Evolutionary conservation across 2,329 filamentous ascomycete species (phyloP), one percentile per base, ranked within the genome.

Genomic region (Ophiostoma sp.): DNA sequence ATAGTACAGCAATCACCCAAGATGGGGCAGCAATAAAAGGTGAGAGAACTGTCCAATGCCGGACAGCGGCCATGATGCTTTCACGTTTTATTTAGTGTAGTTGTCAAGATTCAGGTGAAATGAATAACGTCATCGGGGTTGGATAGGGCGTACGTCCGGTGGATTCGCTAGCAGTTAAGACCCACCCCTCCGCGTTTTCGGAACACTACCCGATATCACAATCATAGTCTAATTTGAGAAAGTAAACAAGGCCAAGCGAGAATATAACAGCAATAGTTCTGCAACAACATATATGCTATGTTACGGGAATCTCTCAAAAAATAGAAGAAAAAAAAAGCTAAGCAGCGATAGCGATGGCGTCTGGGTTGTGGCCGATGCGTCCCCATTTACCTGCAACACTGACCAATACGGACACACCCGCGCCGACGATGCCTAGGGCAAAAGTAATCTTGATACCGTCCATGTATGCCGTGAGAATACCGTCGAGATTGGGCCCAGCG

Each of bases 401-500:
- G 66, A 77, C 67, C 11, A 76, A 70, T 45, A 75, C 77, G 55
- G 76, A 66, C 3, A 67, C 8, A 38, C 72, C 69, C 16, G 66
- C 66, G 12, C 66, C 58, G 66, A 67, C 72, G 40, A 71, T 62
- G 64, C 69, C 66, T 27, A 73, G 68, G 18, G 67, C 74, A 42
- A 73, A 72, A 5, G 75, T 72, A 0, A 77, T 74, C 58, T 76
- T 72, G 27, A 73, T 60, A 0, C 72, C 83, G 69, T 82, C 76
- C 67, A 82, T 87, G 76, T 90, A 90, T 0, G 84, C 84, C 0
- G 73, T 66, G 9, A 87, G 76, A 36, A 89, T 84, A 0, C 79
- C 80, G 0, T 76, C 72, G 0, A 88, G 75, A 68, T 78, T 82
- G 73, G 6, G 40, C 36, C 1, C 14, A 73, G 27, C 27, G 64